These are phyloP conservation scores for Colletotrichum spinosum DNA, from an alignment of 2,329 filamentous ascomycete species.

Conservation along the genomic window DNA sequence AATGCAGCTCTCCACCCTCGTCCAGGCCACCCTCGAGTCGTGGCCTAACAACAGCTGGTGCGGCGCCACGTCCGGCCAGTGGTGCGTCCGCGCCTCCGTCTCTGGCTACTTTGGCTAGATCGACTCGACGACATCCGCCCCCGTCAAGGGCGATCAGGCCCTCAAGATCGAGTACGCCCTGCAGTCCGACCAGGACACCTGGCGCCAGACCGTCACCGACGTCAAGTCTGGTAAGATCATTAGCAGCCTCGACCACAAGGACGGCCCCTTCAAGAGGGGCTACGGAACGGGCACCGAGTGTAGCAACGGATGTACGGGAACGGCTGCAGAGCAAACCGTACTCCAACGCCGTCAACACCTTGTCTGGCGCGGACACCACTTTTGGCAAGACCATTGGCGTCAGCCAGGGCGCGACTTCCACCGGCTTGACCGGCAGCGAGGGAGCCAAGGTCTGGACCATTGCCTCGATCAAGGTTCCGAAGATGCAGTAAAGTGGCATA, in stretches of 20 bases:
- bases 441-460: slow-evolving; percentile 53
- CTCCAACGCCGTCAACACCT: slow-evolving; percentile 52
- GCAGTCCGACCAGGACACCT: slow-evolving; percentile 40
- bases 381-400: slow-evolving; percentile 44
- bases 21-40: slow-evolving; percentile 55
- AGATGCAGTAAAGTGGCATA: slow-evolving; percentile 20
- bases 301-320: slow-evolving; percentile 50
- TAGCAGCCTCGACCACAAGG: slow-evolving; percentile 47
- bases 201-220: slow-evolving; percentile 48
- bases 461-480: slow-evolving; percentile 47
- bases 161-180: slow-evolving; percentile 41
- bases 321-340: slow-evolving; percentile 52
- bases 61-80: slow-evolving; percentile 51
- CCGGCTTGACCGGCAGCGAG: slow-evolving; percentile 46
- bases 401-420: slow-evolving; percentile 48
- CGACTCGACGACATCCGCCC: slow-evolving; percentile 17
- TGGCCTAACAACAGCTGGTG: slow-evolving; percentile 56
- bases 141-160: slow-evolving; percentile 18
- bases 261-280: slow-evolving; percentile 51
- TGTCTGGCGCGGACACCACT: slow-evolving; percentile 46
- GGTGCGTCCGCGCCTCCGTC: slow-evolving; percentile 47
- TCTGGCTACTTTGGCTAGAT: slow-evolving; percentile 55
- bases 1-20: slow-evolving; percentile 31
- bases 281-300: slow-evolving; percentile 56
- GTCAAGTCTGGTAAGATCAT: slow-evolving; percentile 47